These are phyloP conservation scores for Coemansia biformis DNA, from an alignment of 192 early-diverging fungal genomes.

Conservation along the genomic window DNA sequence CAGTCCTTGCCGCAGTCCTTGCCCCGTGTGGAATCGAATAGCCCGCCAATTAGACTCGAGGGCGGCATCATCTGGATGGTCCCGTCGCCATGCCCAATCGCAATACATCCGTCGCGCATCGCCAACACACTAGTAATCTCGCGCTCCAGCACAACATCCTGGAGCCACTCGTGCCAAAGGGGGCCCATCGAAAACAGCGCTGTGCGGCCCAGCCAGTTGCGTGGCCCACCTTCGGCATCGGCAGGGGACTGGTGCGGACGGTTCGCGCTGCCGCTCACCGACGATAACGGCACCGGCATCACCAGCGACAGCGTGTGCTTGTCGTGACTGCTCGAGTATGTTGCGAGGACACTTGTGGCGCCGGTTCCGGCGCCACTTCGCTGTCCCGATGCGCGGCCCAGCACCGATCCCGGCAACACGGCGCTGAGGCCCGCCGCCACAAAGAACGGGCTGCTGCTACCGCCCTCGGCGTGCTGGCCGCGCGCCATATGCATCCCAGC, in stretches of 20 bases:
- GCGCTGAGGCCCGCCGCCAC: slow-evolving; percentile 9
- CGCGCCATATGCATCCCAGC: slow-evolving; percentile 42
- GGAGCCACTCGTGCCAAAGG: slow-evolving; percentile 33
- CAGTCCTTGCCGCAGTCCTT: no score
- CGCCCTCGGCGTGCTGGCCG: slow-evolving; percentile 9
- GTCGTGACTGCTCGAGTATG: slow-evolving; percentile 18
- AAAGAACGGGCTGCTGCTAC: slow-evolving; percentile 3
- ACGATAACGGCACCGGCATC: slow-evolving; percentile 35
- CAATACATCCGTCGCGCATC: slow-evolving; percentile 9
- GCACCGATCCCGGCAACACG: slow-evolving; percentile 10
- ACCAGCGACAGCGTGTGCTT: slow-evolving; percentile 28
- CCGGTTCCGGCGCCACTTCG: no score
- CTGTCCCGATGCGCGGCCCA: slow-evolving; percentile 5
- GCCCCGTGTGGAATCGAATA: no score
- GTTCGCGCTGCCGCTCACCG: slow-evolving; percentile 44
- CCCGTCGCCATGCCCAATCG: slow-evolving; percentile 24
- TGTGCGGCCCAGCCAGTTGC: slow-evolving; percentile 34
- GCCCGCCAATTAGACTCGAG: slow-evolving; percentile 8
- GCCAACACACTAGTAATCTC: slow-evolving; percentile 20
- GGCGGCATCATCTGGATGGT: slow-evolving; percentile 21
- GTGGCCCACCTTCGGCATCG: slow-evolving; percentile 10
- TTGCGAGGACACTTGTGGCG: slow-evolving; percentile 14
- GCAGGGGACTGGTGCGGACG: slow-evolving; percentile 18
- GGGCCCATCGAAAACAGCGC: slow-evolving; percentile 14
- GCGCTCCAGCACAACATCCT: slow-evolving; percentile 2